A percentile compares a stretch with the other conserved stretches of the same genome.
Conservation (phyloP, 2,329 filamentous ascomycete species). For the Phoma sp. region DNA sequence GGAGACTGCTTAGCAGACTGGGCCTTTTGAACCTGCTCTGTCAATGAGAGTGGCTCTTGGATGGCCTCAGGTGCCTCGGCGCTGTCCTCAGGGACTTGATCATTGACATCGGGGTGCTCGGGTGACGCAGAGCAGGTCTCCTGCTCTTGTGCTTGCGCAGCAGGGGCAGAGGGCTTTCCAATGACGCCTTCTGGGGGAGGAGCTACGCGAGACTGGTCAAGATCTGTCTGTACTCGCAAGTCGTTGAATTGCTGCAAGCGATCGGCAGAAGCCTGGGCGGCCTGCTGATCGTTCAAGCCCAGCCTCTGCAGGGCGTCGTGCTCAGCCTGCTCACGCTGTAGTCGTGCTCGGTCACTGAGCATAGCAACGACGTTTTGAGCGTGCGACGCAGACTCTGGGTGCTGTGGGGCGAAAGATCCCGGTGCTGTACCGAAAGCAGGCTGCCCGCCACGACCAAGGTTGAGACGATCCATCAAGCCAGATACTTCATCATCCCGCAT, state of each 20-base stretch:
- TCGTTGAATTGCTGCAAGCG: slow-evolving; percentile 85
- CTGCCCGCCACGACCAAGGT: slow-evolving; percentile 59
- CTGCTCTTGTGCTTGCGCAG: slow-evolving; percentile 33
- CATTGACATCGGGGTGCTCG: slow-evolving; percentile 28
- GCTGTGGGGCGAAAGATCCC: slow-evolving; percentile 58
- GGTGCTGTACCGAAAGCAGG: slow-evolving; percentile 57
- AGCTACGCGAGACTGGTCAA: slow-evolving; percentile 48
- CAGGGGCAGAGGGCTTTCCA: slow-evolving; percentile 36
- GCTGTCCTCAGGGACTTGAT: slow-evolving; percentile 20
- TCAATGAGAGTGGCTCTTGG: slow-evolving; percentile 71
- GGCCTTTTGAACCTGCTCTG: slow-evolving; percentile 84
- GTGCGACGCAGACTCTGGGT: slow-evolving; percentile 56
- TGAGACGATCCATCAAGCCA: slow-evolving; percentile 70
- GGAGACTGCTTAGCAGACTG: slow-evolving; percentile 66
- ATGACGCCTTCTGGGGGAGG: slow-evolving; percentile 48
- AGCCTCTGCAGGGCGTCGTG: slow-evolving; percentile 54
- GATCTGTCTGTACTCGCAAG: slow-evolving; percentile 75
- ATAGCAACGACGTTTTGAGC: slow-evolving; percentile 66
- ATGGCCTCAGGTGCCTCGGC: slow-evolving; percentile 28
- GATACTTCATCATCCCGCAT: slow-evolving; percentile 75
- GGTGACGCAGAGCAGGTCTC: slow-evolving; percentile 27
- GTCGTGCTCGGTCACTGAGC: slow-evolving; percentile 66
- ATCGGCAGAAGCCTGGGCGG: slow-evolving; percentile 62
- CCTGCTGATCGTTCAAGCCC: slow-evolving; percentile 39
- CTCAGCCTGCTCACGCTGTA: slow-evolving; percentile 68